Evolutionary conservation across 495 filamentous ascomycete species (phyloP), one percentile per base, ranked within the genome.

Genomic region (Rusavskia elegans): DNA sequence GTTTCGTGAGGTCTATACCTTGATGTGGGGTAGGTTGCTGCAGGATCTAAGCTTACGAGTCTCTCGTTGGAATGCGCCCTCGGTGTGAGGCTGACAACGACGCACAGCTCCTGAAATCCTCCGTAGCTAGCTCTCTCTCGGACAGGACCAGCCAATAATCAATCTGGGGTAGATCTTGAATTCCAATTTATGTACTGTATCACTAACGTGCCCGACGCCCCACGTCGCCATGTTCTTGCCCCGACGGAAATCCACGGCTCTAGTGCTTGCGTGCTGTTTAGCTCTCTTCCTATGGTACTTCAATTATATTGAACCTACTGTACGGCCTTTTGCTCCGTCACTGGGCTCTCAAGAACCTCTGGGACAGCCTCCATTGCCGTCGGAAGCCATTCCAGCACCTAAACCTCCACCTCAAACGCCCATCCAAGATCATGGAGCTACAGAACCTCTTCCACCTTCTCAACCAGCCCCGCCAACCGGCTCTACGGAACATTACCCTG

Each of bases 401-500:
- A n/a, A 46, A 46, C 5, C 44, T 9, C 23, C 23, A 13, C 17
- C 23, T 14, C 44, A 46, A 46, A 23, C 19, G 44, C 44, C 44
- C 23, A 29, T 46, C 5, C 14, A 25, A 16, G 23, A 46, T 3
- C 23, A 46, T 46, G 44, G 23, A 29, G 44, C 19, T 16, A 14
- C 44, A 13, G 23, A 29, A 29, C 44, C 44, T 29, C 7, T 23
- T 29, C 49, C 75, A 74, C 66, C 60, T 59, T 35, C 32, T 14
- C 32, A 35, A 7, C 17, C 69, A 70, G 49, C 60, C 71, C 39
- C 39, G n/a, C n/a, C 39, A 3, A 21, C 39, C n/a, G 6, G 7
- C 6, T 8, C 39, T 17, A 42, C 44, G 14, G 69, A 74, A 44
- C 59, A 66, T 41, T 63, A 74, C 53, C 78, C 78, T 5, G 71